Evolutionary conservation across 2,329 filamentous ascomycete genomes (phyloP).

Genomic region (Fusarium lateritium): DNA sequence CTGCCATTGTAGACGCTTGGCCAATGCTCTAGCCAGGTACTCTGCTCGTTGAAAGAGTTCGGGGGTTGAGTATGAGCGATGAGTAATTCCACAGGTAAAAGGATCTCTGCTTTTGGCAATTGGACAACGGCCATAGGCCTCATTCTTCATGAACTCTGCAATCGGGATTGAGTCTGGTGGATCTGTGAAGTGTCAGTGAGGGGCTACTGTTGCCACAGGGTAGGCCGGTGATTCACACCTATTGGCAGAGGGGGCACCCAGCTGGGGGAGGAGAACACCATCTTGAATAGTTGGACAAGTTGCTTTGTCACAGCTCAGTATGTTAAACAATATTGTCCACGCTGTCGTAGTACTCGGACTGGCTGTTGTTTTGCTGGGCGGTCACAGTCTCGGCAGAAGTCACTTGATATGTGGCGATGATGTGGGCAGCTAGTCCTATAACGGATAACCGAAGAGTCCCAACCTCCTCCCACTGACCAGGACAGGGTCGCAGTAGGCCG

Average conservation of each 20-base stretch:
- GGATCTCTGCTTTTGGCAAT: conserved; percentile 75
- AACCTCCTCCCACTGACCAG: neutral
- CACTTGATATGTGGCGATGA: neutral
- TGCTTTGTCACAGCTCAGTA: neutral
- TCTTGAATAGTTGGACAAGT: neutral
- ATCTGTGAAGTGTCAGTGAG: neutral
- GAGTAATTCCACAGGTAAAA: conserved; percentile 84
- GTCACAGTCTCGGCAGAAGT: neutral
- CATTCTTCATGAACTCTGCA: conserved; percentile 28
- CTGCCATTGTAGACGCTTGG: conserved; percentile 73
- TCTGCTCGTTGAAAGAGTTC: conserved; percentile 78
- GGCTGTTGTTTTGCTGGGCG: neutral
- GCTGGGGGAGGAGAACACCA: conserved; percentile 15
- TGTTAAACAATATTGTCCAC: neutral
- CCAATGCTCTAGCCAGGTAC: conserved; percentile 75
- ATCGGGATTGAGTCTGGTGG: conserved; percentile 22
- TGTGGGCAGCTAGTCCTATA: conserved; percentile 1
- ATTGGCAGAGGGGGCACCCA: conserved; percentile 18
- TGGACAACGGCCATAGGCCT: conserved; percentile 61
- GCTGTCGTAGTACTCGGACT: neutral
- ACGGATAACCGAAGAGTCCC: conserved; percentile 13
- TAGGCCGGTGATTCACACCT: neutral
- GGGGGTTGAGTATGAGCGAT: conserved; percentile 73
- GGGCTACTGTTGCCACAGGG: neutral
- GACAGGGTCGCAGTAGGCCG: neutral